Conservation (phyloP, 306 rosid species). For the Pyrus communis region DNA sequence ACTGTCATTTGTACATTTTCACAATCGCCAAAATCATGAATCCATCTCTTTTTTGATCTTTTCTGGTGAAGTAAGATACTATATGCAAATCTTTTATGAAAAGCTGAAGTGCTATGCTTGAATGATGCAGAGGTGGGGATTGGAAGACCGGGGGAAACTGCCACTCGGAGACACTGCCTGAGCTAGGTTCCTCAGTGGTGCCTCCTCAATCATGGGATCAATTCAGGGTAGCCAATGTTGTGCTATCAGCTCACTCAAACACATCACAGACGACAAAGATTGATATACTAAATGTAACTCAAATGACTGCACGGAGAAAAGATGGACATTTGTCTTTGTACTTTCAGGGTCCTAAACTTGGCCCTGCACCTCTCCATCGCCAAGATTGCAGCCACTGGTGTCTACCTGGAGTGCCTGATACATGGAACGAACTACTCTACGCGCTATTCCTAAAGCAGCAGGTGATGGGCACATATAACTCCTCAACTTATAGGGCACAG, state of each 20-base stretch:
- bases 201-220: slow-evolving; percentile 49
- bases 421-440: slow-evolving; percentile 80
- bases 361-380: slow-evolving; percentile 47
- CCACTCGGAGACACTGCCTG: slow-evolving; percentile 81
- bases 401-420: slow-evolving; percentile 88
- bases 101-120: slow-evolving; percentile 12
- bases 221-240: slow-evolving; percentile 49
- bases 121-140: slow-evolving; percentile 61
- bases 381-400: slow-evolving; percentile 99
- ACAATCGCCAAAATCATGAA: not conserved
- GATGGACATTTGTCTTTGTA: slow-evolving; percentile 78
- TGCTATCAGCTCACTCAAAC: slow-evolving; percentile 26
- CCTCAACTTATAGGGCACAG: slow-evolving; percentile 2
- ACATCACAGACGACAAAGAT: slow-evolving; percentile 19
- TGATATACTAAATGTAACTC: slow-evolving; percentile 53
- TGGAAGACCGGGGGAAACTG: slow-evolving; percentile 84
- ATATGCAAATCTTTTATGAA: not conserved
- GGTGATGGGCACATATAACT: slow-evolving; percentile 6
- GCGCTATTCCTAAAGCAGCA: slow-evolving; percentile 48
- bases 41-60: not conserved
- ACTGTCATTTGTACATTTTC: not conserved
- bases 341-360: slow-evolving; percentile 40
- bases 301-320: slow-evolving; percentile 66
- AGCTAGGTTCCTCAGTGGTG: slow-evolving; percentile 48
- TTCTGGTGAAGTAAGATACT: not conserved